Base-by-base conservation (phyloP, 2,329 filamentous ascomycete species). In the Paraconiothyrium sp. region DNA sequence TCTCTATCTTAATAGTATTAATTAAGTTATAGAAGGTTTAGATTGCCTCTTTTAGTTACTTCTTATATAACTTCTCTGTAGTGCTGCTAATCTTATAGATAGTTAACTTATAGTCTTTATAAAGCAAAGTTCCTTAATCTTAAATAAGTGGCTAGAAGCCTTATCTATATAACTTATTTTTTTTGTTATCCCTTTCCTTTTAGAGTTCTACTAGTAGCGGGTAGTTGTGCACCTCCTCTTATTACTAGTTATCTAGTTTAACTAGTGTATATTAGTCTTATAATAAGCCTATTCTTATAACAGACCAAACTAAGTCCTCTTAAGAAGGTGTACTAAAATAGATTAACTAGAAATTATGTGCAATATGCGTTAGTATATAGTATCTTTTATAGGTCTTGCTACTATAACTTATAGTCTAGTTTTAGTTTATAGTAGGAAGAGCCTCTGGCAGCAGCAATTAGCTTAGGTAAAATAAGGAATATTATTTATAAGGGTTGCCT, bases 1-100 rank as follows among this genome's bases (percentile, higher is more conserved):
- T 67, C 3, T 52, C 49, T 60, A 64, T 67, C 50, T 67, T 34
- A 44, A 62, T 64, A n/a, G 32, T 46, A 60, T 67, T 41, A 51
- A 67, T 59, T 24, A 37, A 54, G 50, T 62, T 30, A 48, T 67
- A 30, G 41, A 67, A 67, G 1, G 55, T 22, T 22, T 44, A 35
- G 52, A 64, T 64, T 2, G 52, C 51, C 16, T 30, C 20, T 37
- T 50, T 41, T 34, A 66, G 46, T 24, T 37, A 16, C 46, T 61
- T 14, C 44, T 46, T 30, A 49, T 46, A n/a, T 24, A 64, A 49
- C 47, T 49, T 58, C 34, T 58, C 8, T n/a, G 54, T 54, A 1
- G 37, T 64, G 16, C 47, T 66, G 14, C 47, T 54, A 43, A 66
- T 60, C 47, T 58, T 58, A 3, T 32, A 4, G n/a, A 56, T 64